These are phyloP conservation scores for Penstemon eatonii DNA, from an alignment of 257 asterid species.

Conservation along the genomic window DNA sequence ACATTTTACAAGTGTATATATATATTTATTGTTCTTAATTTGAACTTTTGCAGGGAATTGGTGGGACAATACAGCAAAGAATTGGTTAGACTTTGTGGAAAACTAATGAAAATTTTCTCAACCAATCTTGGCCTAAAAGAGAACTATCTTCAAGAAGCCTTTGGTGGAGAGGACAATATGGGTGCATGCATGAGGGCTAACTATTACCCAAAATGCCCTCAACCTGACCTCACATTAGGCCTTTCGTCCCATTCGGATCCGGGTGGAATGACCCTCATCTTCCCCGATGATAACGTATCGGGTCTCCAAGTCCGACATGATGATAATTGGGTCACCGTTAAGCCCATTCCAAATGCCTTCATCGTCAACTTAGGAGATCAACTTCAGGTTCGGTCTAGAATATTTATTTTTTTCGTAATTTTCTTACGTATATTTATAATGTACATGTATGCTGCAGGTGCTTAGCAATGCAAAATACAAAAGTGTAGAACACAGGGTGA, in stretches of 20 bases:
- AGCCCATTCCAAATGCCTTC: slow-evolving; percentile 69
- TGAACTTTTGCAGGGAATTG: slow-evolving; percentile 43
- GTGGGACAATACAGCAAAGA: slow-evolving; percentile 57
- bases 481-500: slow-evolving; percentile 74
- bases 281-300: slow-evolving; percentile 65
- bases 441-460: slow-evolving; percentile 40
- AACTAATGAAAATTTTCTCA: slow-evolving; percentile 56
- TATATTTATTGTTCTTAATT: too few species aligned
- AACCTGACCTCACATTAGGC: slow-evolving; percentile 84
- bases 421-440: too few species aligned
- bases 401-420: too few species aligned
- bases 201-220: slow-evolving; percentile 96
- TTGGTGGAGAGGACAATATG: slow-evolving; percentile 54
- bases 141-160: slow-evolving; percentile 53
- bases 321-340: slow-evolving; percentile 63
- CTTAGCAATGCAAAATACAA: slow-evolving; percentile 60
- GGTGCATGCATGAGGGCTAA: slow-evolving; percentile 78
- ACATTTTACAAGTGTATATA: too few species aligned
- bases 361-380: slow-evolving; percentile 86
- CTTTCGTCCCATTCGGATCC: slow-evolving; percentile 91
- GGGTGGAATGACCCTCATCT: slow-evolving; percentile 81
- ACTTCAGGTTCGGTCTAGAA: slow-evolving; percentile 52
- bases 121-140: slow-evolving; percentile 64
- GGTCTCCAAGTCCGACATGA: slow-evolving; percentile 85
- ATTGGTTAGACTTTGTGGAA: slow-evolving; percentile 51